Base-by-base conservation (phyloP, 495 filamentous ascomycete genomes). In the Acidiella bohemica region DNA sequence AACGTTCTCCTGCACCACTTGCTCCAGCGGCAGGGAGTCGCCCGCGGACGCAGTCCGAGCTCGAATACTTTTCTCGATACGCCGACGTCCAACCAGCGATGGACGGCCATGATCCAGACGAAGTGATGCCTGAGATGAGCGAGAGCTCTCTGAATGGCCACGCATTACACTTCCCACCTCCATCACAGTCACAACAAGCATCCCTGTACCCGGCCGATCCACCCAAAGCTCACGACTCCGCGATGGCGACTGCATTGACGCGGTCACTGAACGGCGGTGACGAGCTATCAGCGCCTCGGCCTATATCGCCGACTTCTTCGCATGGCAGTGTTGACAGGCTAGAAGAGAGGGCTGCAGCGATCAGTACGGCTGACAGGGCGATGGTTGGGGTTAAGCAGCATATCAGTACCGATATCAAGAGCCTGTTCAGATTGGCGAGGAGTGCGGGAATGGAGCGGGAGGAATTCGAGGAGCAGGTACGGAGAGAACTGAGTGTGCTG, bases 341-440 rank as follows among this genome's bases (percentile, higher is more conserved):
- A 22, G 57, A 62, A 31, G 32, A 48, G 14, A 21, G 53, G 38
- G 56, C 60, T 61, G 43, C 23, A 13, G 43, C 28, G 1, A 45
- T 46, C 41, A 59, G 54, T 4, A 66, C 68, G 11, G 74, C 72
- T 37, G 75, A 75, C 14, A 70, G 75, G 36, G 78, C 68, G 39
- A 85, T 93, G 54, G 66, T 81, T 11, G 86, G 78, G 3, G 75
- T 95, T 16, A 83, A 84, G 58, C 84, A 93, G 58, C 90, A 95
- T 59, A 78, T 97, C 19, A 73, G 80, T 30, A 75, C 81, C 5
- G 87, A 78, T 53, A 75, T 97, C 44, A 87, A 93, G 67, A 90
- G 82, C 58, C 58, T 97, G 46, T 94, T 79, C 54, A 66, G 84
- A 26, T 63, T 97, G 23, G 84, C 85, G 30, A 73, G 76, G 51